Conservation (phyloP, 73 alveolate species). For the Tetrahymena thermophila region DNA sequence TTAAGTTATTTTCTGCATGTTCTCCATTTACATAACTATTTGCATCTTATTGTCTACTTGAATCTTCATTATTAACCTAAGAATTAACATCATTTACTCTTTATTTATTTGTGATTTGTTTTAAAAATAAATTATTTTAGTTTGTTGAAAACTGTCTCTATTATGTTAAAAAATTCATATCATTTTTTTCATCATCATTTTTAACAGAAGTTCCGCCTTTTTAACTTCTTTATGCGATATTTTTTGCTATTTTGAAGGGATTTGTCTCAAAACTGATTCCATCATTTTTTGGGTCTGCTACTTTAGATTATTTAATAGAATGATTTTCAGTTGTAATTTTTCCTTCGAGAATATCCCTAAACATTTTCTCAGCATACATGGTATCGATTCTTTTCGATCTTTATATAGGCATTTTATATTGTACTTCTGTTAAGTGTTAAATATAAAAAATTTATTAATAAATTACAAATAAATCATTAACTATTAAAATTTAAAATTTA, state of each 20-base stretch:
- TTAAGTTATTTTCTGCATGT: neutral
- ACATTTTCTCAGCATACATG: neutral
- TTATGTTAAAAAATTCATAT: too few relatives aligned
- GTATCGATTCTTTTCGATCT: neutral
- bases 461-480: neutral
- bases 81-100: neutral
- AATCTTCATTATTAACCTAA: neutral
- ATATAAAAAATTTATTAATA: neutral
- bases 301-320: neutral
- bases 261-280: neutral
- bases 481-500: neutral
- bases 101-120: neutral
- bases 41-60: neutral
- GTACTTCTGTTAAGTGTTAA: neutral
- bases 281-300: neutral
- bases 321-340: neutral
- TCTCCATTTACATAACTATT: neutral
- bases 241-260: neutral
- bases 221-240: neutral
- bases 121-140: too few relatives aligned
- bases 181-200: neutral
- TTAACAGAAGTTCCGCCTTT: neutral
- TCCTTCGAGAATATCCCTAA: neutral
- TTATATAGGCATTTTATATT: neutral
- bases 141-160: too few relatives aligned